Evolutionary conservation across 139 green algal species (phyloP).

Genomic region (Chlorella sp.): DNA sequence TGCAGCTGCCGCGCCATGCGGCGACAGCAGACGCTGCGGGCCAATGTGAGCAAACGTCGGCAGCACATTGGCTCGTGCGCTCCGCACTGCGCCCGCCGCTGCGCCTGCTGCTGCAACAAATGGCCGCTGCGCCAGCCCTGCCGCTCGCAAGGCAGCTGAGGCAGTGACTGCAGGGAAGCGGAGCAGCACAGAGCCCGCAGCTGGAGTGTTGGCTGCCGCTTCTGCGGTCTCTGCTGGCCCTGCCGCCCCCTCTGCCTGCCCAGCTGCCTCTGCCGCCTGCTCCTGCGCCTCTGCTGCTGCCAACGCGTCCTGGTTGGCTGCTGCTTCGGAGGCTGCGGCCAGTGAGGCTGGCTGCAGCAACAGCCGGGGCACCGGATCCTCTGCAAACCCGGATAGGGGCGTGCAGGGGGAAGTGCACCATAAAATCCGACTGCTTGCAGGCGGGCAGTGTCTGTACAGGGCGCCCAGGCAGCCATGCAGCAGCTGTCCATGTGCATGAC

Average conservation of each 20-base stretch:
- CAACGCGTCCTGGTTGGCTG: neutral
- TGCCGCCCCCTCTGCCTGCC: neutral
- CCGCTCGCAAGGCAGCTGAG: neutral
- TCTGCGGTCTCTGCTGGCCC: neutral
- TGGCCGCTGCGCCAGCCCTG: neutral
- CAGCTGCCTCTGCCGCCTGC: neutral
- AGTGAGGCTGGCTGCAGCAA: neutral
- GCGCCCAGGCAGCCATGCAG: too few relatives aligned
- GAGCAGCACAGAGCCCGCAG: neutral
- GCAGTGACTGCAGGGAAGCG: neutral
- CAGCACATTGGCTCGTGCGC: constrained; percentile 4
- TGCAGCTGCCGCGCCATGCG: neutral
- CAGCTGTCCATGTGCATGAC: neutral
- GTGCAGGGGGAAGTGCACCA: neutral
- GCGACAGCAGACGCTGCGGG: neutral
- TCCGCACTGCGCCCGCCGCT: neutral
- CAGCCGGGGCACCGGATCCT: constrained; percentile 3
- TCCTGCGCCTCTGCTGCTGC: neutral
- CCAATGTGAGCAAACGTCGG: constrained; percentile 9
- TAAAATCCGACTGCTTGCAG: neutral
- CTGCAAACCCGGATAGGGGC: neutral
- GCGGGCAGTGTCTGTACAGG: neutral
- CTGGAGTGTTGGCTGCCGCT: neutral
- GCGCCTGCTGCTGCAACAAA: neutral
- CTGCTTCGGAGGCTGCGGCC: neutral